These are phyloP conservation scores for Sophora flavescens DNA, from an alignment of 306 rosid genomes.

Conservation along the genomic window DNA sequence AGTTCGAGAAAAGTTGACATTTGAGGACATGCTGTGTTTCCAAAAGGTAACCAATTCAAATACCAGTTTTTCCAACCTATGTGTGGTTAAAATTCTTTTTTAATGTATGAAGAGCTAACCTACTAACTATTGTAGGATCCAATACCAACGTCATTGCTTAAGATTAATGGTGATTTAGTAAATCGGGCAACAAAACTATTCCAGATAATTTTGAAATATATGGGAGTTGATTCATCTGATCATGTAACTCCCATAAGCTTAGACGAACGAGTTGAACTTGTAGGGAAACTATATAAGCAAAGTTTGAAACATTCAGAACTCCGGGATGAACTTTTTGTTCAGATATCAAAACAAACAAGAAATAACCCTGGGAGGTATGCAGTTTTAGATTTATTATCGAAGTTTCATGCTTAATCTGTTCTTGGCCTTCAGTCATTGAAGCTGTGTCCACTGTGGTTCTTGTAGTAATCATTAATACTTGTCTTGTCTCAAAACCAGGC, in stretches of 20 bases:
- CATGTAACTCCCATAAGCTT: slow-evolving; percentile 66
- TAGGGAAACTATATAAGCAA: slow-evolving; percentile 90
- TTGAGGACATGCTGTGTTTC: slow-evolving; percentile 95
- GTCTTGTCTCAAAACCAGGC: slow-evolving; percentile 59
- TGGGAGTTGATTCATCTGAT: slow-evolving; percentile 88
- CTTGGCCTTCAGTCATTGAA: slow-evolving; percentile 19
- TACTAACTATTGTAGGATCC: slow-evolving; percentile 66
- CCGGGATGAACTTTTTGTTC: slow-evolving; percentile 93
- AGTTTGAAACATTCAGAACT: slow-evolving; percentile 89
- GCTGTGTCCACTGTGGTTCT: slow-evolving; percentile 15
- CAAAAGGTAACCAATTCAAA: slow-evolving; percentile 71
- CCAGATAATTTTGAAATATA: slow-evolving; percentile 90
- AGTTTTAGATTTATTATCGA: slow-evolving; percentile 29
- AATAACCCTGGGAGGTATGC: slow-evolving; percentile 87
- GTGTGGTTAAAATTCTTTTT: background rate
- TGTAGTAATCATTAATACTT: slow-evolving; percentile 31
- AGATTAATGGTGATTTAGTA: slow-evolving; percentile 79
- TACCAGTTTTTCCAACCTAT: slow-evolving; percentile 3
- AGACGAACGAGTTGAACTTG: slow-evolving; percentile 84
- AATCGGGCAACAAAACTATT: slow-evolving; percentile 88
- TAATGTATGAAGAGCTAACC: slow-evolving; percentile 27
- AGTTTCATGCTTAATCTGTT: slow-evolving; percentile 30
- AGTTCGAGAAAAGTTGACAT: slow-evolving; percentile 76
- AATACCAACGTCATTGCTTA: slow-evolving; percentile 87
- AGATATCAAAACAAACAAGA: slow-evolving; percentile 93